Evolutionary conservation across 495 filamentous ascomycete species (phyloP).

Genomic region (Trichoderma orchidacearum): DNA sequence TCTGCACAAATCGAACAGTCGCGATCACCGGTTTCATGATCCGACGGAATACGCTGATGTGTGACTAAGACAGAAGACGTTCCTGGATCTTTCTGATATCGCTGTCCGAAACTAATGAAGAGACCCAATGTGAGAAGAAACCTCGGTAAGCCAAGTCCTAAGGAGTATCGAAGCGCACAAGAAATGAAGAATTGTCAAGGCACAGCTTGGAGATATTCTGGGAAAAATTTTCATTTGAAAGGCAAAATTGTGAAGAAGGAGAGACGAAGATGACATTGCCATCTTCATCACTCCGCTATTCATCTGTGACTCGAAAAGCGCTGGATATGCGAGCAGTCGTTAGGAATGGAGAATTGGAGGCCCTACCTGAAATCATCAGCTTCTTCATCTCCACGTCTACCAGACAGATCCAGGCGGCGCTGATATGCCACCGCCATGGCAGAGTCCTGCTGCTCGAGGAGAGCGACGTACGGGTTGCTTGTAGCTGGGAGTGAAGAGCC

Average conservation of each 20-base stretch:
- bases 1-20: conserved; percentile 20
- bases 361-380: conserved; percentile 5
- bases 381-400: neutral
- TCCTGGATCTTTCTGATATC: conserved; percentile 4
- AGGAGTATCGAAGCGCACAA: too few species aligned
- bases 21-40: conserved; percentile 2
- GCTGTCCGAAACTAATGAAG: conserved; percentile 8
- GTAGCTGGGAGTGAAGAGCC: neutral
- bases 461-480: conserved; percentile 4
- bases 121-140: too few species aligned
- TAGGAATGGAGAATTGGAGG: neutral
- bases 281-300: too few species aligned
- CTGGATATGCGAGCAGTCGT: neutral
- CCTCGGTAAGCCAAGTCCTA: too few species aligned
- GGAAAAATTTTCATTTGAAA: too few species aligned
- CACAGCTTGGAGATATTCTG: too few species aligned
- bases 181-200: too few species aligned
- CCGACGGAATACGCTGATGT: conserved; percentile 4
- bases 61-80: conserved; percentile 5
- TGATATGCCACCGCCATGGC: conserved; percentile 6
- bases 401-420: neutral
- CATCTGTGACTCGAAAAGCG: neutral
- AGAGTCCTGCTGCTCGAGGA: conserved; percentile 5
- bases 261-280: too few species aligned
- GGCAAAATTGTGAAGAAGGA: too few species aligned